phyloP scores from a whole-genome alignment of 2,329 filamentous ascomycete species.

The Cercospora sp. region DNA sequence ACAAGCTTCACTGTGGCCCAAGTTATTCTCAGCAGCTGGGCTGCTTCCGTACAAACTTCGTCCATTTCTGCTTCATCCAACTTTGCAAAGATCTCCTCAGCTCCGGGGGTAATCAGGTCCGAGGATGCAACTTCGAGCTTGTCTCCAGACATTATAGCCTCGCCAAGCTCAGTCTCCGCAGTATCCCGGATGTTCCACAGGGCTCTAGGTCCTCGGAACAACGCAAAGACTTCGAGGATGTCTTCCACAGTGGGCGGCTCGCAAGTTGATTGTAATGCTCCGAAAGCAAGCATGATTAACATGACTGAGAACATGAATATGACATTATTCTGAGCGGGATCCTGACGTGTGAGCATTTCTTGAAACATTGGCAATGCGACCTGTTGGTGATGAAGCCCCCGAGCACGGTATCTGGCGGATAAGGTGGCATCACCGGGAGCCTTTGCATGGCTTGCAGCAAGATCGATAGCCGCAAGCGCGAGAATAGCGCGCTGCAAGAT shows the following conservation, averaged over 20 bases:
- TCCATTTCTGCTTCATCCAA: slow-evolving; percentile 16
- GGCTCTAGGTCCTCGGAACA: slow-evolving; percentile 30
- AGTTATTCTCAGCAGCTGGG: slow-evolving; percentile 14
- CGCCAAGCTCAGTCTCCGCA: slow-evolving; percentile 19
- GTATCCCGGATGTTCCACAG: slow-evolving; percentile 25
- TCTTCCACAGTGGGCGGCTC: slow-evolving; percentile 29
- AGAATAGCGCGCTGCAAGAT: slow-evolving; percentile 9
- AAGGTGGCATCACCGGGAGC: not conserved
- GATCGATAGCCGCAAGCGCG: slow-evolving; percentile 6
- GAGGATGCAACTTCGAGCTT: slow-evolving; percentile 8
- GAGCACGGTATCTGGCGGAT: slow-evolving; percentile 28
- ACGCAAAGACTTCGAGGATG: slow-evolving; percentile 32
- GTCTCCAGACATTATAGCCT: slow-evolving; percentile 21
- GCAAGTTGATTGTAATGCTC: slow-evolving; percentile 27
- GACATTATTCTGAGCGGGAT: slow-evolving; percentile 21
- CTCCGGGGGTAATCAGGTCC: slow-evolving; percentile 1
- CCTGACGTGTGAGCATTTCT: slow-evolving; percentile 21
- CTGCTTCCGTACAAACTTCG: slow-evolving; percentile 14
- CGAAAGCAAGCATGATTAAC: slow-evolving; percentile 33
- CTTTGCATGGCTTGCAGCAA: slow-evolving; percentile 12
- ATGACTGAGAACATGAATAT: slow-evolving; percentile 33
- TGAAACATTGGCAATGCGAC: slow-evolving; percentile 32
- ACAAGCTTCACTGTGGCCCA: slow-evolving; percentile 14
- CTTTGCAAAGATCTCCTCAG: slow-evolving; percentile 6
- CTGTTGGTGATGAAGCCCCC: slow-evolving; percentile 36